phyloP scores from a whole-genome alignment of 306 rosid species.

The Macrotyloma uniflorum region DNA sequence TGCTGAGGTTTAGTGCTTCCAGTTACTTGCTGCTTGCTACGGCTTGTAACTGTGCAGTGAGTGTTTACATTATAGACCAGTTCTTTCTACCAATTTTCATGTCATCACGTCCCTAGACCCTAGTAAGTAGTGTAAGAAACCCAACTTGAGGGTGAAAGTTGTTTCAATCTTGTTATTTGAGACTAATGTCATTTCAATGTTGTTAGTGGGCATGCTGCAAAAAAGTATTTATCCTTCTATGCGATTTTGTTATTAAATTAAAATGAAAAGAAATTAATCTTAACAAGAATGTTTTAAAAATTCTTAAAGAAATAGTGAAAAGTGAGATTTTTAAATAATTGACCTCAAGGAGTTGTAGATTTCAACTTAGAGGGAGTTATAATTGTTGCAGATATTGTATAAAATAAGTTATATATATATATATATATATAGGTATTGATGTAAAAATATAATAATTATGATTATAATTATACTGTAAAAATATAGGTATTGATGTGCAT shows the following conservation, averaged over 20 bases:
- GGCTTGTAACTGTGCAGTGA: conserved; percentile 19
- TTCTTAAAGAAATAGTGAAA: too few species aligned
- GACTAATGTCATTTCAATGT: conserved; percentile 2
- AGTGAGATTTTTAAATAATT: too few species aligned
- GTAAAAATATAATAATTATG: too few species aligned
- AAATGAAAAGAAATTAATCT: too few species aligned
- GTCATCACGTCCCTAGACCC: not conserved
- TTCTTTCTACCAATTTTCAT: conserved; percentile 10
- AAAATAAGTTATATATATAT: too few species aligned
- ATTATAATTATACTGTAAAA: too few species aligned
- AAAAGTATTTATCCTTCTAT: not conserved
- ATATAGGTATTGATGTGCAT: too few species aligned
- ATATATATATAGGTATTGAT: too few species aligned
- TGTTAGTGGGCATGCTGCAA: not conserved
- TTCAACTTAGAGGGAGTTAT: too few species aligned
- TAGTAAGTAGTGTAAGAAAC: conserved; percentile 1
- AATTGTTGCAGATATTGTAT: too few species aligned
- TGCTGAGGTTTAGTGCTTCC: conserved; percentile 1
- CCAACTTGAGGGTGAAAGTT: not conserved
- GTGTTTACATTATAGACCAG: conserved; percentile 25
- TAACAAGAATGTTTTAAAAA: too few species aligned
- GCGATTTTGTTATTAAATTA: not conserved
- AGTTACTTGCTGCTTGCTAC: conserved; percentile 1
- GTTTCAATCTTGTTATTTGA: conserved; percentile 23
- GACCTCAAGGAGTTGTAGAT: too few species aligned